Percentiles rank a stretch among this genome's conserved stretches.
phyloP scores from a whole-genome alignment of 805 yeast genomes.

The Pichia exigua region DNA sequence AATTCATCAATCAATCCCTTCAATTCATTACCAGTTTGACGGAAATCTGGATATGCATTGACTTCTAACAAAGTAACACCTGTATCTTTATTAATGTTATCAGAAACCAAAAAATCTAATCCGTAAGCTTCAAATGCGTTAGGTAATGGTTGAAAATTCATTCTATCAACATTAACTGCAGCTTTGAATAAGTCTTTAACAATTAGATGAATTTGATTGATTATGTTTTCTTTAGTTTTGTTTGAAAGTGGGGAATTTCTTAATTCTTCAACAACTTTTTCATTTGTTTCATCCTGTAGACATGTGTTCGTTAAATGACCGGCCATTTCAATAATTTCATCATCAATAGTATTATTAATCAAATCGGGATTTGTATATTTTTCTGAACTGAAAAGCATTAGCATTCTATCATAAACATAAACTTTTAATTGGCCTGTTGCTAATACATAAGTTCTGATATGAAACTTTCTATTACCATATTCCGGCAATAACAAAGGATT shows the following conservation, averaged over 20 bases:
- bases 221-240: slow-evolving; percentile 34
- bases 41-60: slow-evolving; percentile 93
- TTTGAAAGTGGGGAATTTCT: slow-evolving; percentile 37
- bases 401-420: slow-evolving; percentile 70
- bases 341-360: slow-evolving; percentile 20
- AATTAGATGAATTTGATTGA: slow-evolving; percentile 48
- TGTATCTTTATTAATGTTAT: slow-evolving; percentile 25
- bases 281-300: slow-evolving; percentile 44
- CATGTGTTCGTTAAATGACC: slow-evolving; percentile 95
- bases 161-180: slow-evolving; percentile 69
- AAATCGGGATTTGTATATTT: slow-evolving; percentile 34
- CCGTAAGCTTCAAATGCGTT: slow-evolving; percentile 88
- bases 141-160: slow-evolving; percentile 73
- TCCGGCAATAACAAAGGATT: slow-evolving; percentile 58
- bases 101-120: slow-evolving; percentile 73
- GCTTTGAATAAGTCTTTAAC: slow-evolving; percentile 71
- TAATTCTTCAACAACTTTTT: slow-evolving; percentile 48
- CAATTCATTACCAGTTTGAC: slow-evolving; percentile 82
- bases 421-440: slow-evolving; percentile 70
- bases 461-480: slow-evolving; percentile 72
- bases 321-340: slow-evolving; percentile 37
- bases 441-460: slow-evolving; percentile 76
- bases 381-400: slow-evolving; percentile 70
- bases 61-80: slow-evolving; percentile 66
- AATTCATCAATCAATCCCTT: slow-evolving; percentile 58